Evolutionary conservation across 768 basidiomycete species (phyloP), one percentile per base, ranked within the genome.

Genomic region (Tricholomella constricta): DNA sequence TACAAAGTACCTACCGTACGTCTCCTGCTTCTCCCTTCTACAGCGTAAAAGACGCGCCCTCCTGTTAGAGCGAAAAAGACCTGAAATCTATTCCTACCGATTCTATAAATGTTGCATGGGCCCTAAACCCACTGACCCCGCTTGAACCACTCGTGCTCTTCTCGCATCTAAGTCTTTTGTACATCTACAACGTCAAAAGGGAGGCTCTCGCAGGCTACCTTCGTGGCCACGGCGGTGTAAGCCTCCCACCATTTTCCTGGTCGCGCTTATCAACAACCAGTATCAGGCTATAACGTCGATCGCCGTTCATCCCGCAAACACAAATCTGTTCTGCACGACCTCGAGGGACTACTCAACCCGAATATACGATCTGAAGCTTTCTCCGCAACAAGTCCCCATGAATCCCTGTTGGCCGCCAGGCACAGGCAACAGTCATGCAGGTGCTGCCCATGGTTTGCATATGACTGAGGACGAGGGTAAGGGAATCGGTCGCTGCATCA

Each of bases 201-300:
- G 69, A 70, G 35, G 62, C 64, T 3, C 54, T 84, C 5, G 51
- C 77, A 2, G 78, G 84, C 6, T 73, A 69, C 55, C 70, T 88
- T 35, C 80, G 85, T 34, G 88, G 87, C 2, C 89, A 91, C 64
- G 89, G 89, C 19, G 86, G 84, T 32, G 89, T 88, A 69, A 71
- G 83, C 69, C 23, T n/a, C 43, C 26, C 40, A 27, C 29, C 47
- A n/a, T 12, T 4, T 35, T 46, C 51, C 34, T 31, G 31, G 19
- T 29, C 22, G 51, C 46, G 3, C 45, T 58, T 29, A 47, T 57
- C 26, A 49, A 12, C 25, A 2, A 15, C 40, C 12, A 36, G 14
- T 25, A 12, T 7, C 42, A 83, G 80, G 69, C 74, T 23, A 89
- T 92, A 52, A 89, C 86, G 0, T 84, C 85, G 8, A 79, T 92